Conservation (phyloP, 2,329 filamentous ascomycete species). For the Capronia epimyces region DNA sequence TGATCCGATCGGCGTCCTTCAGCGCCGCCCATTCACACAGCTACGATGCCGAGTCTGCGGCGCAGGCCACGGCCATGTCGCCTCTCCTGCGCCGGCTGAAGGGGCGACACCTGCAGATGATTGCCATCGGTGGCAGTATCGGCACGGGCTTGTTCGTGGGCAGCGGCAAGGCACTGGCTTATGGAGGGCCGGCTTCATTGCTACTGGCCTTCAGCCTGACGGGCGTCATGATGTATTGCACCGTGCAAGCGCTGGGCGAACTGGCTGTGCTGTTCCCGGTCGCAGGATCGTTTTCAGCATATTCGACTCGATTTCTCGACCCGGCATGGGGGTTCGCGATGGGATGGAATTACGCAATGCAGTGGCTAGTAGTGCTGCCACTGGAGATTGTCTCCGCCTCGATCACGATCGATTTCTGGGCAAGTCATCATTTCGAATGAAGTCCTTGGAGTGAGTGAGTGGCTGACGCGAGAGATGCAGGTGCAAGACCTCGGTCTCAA, state of each 20-base stretch:
- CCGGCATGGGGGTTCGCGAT: constrained; percentile 54
- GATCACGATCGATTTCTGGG: constrained; percentile 72
- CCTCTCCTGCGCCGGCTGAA: constrained; percentile 31
- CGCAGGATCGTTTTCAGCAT: constrained; percentile 85
- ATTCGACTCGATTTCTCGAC: constrained; percentile 86
- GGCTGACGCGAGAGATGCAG: not conserved
- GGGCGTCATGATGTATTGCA: constrained; percentile 84
- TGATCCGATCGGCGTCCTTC: constrained; percentile 24
- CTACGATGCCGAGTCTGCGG: constrained; percentile 31
- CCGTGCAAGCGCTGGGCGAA: constrained; percentile 85
- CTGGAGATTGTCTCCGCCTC: constrained; percentile 78
- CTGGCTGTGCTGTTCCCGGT: constrained; percentile 86
- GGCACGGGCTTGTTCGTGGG: constrained; percentile 86
- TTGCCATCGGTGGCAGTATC: constrained; percentile 84
- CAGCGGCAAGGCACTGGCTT: constrained; percentile 61
- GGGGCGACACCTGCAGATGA: constrained; percentile 32
- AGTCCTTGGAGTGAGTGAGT: not conserved
- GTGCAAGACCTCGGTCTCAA: constrained; percentile 32
- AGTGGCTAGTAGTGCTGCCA: constrained; percentile 76
- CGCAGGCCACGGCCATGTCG: constrained; percentile 30
- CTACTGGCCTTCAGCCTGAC: constrained; percentile 73
- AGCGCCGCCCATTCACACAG: constrained; percentile 16
- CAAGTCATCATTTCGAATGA: constrained; percentile 1
- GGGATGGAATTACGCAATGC: constrained; percentile 62
- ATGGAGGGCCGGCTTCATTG: constrained; percentile 67